These are phyloP conservation scores for Xylariaceae sp. DNA, from an alignment of 2,329 filamentous ascomycete genomes.

Conservation along the genomic window DNA sequence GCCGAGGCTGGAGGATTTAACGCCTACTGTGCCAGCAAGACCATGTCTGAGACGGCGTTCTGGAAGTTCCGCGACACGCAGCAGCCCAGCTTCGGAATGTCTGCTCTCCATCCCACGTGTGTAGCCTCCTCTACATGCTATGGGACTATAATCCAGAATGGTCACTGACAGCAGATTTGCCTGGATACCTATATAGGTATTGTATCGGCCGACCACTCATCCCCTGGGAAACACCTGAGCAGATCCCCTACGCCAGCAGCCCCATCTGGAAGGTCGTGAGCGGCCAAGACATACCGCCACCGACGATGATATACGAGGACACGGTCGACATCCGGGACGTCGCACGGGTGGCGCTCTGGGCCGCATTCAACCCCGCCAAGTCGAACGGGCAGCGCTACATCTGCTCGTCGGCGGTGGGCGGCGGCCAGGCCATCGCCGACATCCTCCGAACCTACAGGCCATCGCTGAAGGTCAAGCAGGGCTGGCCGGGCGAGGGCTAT, in stretches of 20 bases:
- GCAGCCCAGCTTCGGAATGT: constrained; percentile 17
- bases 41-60: constrained; percentile 17
- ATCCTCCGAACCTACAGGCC: constrained; percentile 17
- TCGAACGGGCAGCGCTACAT: constrained; percentile 21
- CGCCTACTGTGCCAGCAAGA: constrained; percentile 21
- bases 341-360: constrained; percentile 21
- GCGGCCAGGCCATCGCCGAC: constrained; percentile 20
- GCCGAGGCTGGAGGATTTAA: constrained; percentile 14
- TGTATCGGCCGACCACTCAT: constrained; percentile 20
- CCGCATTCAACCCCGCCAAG: constrained; percentile 11
- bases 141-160: background rate
- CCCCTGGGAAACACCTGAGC: constrained; percentile 15
- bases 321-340: constrained; percentile 21
- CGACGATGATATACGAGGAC: constrained; percentile 15
- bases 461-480: constrained; percentile 8
- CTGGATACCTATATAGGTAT: constrained; percentile 12
- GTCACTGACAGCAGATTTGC: background rate
- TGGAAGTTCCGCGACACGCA: constrained; percentile 18
- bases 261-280: constrained; percentile 15
- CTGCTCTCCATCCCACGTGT: constrained; percentile 20
- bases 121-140: background rate
- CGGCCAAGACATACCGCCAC: constrained; percentile 14
- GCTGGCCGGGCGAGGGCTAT: constrained; percentile 17
- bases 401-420: constrained; percentile 16
- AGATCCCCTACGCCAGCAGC: constrained; percentile 16